Evolutionary conservation across 805 yeast species (phyloP).

Genomic region (Pichia exigua): DNA sequence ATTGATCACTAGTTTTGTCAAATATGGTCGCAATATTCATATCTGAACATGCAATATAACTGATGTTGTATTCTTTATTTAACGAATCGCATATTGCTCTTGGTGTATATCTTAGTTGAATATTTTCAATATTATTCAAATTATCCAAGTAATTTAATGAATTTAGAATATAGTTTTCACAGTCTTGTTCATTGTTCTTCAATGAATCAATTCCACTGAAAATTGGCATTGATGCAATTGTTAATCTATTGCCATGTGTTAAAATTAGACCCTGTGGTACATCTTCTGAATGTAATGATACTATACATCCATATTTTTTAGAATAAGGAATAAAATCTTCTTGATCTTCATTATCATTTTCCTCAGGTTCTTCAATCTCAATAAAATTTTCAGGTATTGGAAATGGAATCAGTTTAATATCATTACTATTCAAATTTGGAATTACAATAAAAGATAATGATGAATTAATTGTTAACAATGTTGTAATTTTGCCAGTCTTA

Average conservation of each 20-base stretch:
- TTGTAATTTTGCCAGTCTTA: not conserved
- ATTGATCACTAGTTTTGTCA: slow-evolving; percentile 5
- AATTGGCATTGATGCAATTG: slow-evolving; percentile 37
- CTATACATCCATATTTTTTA: slow-evolving; percentile 3
- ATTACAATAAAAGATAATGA: slow-evolving; percentile 2
- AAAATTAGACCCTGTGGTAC: slow-evolving; percentile 58
- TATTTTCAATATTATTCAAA: slow-evolving; percentile 24
- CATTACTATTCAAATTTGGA: slow-evolving; percentile 7
- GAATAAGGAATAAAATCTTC: not conserved
- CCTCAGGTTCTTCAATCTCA: slow-evolving; percentile 3
- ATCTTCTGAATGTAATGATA: slow-evolving; percentile 55
- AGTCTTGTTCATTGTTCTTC: not conserved
- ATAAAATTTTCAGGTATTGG: slow-evolving; percentile 38
- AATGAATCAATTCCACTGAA: slow-evolving; percentile 28
- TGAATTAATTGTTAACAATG: slow-evolving; percentile 2
- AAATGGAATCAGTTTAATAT: slow-evolving; percentile 41
- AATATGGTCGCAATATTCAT: slow-evolving; percentile 29
- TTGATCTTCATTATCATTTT: slow-evolving; percentile 2
- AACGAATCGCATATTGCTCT: slow-evolving; percentile 31
- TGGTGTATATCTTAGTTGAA: slow-evolving; percentile 46
- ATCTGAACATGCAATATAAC: slow-evolving; percentile 43
- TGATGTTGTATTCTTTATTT: slow-evolving; percentile 13
- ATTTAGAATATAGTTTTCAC: not conserved
- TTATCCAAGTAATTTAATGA: slow-evolving; percentile 18
- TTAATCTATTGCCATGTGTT: slow-evolving; percentile 41